phyloP scores from a whole-genome alignment of 1,139 yeast genomes.

The Pichia sp. region DNA sequence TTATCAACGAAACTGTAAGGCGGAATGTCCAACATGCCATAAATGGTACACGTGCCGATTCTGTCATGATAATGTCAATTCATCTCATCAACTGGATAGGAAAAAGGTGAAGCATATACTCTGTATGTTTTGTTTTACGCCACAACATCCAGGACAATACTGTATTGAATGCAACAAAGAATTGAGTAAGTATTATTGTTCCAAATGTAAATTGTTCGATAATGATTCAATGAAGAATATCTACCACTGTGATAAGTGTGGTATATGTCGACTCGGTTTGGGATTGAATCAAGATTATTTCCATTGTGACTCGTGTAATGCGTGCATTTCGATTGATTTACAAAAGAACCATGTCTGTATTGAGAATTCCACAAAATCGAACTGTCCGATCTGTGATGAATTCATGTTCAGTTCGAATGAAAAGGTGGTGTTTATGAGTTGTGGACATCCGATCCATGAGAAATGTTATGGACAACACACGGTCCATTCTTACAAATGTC shows the following conservation, averaged over 20 bases:
- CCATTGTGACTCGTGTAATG: slow-evolving; percentile 90
- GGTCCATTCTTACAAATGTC: slow-evolving; percentile 83
- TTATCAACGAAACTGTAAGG: slow-evolving; percentile 79
- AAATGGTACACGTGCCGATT: slow-evolving; percentile 81
- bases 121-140: slow-evolving; percentile 77
- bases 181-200: slow-evolving; percentile 77
- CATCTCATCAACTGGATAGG: slow-evolving; percentile 64
- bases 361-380: slow-evolving; percentile 83
- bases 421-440: slow-evolving; percentile 88
- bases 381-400: slow-evolving; percentile 93
- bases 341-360: slow-evolving; percentile 79
- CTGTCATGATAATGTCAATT: slow-evolving; percentile 70
- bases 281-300: slow-evolving; percentile 88
- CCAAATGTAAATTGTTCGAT: slow-evolving; percentile 77
- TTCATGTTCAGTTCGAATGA: slow-evolving; percentile 83
- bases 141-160: slow-evolving; percentile 70
- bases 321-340: slow-evolving; percentile 80
- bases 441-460: slow-evolving; percentile 95
- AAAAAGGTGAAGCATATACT: slow-evolving; percentile 63
- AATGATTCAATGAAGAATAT: slow-evolving; percentile 79
- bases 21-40: slow-evolving; percentile 74
- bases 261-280: slow-evolving; percentile 85
- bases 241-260: slow-evolving; percentile 91
- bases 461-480: slow-evolving; percentile 77
- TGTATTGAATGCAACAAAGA: slow-evolving; percentile 66